Base-by-base conservation (phyloP, 495 filamentous ascomycete genomes). In the Cercophora newfieldiana region DNA sequence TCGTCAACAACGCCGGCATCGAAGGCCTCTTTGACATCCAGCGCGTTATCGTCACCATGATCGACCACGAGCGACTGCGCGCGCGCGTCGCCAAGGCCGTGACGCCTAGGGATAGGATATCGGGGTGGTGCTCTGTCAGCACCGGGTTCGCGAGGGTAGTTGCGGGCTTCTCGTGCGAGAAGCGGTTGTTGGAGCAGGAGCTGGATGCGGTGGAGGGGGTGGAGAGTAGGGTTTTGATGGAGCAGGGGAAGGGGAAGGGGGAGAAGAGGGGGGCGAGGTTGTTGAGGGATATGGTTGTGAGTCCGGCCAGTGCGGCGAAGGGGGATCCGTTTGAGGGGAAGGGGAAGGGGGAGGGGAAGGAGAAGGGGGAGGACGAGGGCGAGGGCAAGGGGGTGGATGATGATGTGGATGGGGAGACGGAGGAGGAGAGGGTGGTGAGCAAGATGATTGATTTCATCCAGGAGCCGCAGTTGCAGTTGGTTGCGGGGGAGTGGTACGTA, bases 401-500 rank as follows among this genome's bases (percentile, higher is more conserved):
- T 22, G 58, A 60, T 25, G 16, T 60, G 7, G 66, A 31, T 4
- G 19, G 26, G 48, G 14, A 37, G 3, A 71, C 65, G 2, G 66
- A 72, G 37, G 67, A 69, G 30, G 77, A 81, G 55, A 72, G 74
- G 26, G 65, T 61, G 30, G 76, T 81, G 24, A 73, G 64, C 50
- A 67, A 72, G 21, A 81, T 80, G 76, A 74, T 82, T 49, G 68
- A 71, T 10, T 81, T 81, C 59, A 75, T 82, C 29, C 78, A 80
- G 56, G 77, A 80, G 63, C 61, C 71, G 10, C 61, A 77, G 29
- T 64, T 82, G 16, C 61, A 76, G 12, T 56, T 75, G 5, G 69
- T 81, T 51, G 81, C 78, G 1, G 79, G 80, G 24, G 80, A 82
- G 71, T 84, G 81, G 81, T 63, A 31, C 30, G 60, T 61, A 12